A percentile compares a stretch with the other conserved stretches of the same genome.
Conservation (phyloP, 2,329 filamentous ascomycete genomes). For the Colletotrichum sojae region DNA sequence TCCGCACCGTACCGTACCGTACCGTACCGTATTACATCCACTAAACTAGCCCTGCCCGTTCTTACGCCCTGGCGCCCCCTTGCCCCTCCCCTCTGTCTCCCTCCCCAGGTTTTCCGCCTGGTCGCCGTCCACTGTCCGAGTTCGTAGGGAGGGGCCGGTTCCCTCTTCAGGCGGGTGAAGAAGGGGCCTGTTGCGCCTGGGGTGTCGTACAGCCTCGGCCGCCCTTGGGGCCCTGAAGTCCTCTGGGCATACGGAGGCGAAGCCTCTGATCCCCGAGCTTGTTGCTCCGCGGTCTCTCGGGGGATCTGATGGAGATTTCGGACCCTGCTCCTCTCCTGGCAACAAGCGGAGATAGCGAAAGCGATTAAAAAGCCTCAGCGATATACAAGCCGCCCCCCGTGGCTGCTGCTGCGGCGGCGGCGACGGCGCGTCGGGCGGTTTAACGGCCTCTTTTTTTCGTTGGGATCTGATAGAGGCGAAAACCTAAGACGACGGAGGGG, state of each 20-base stretch:
- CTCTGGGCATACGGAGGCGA: conserved; percentile 8
- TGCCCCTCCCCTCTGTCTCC: too few species aligned
- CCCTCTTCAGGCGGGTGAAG: conserved; percentile 10
- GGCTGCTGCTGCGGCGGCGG: neutral
- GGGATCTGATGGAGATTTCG: neutral
- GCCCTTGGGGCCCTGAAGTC: neutral
- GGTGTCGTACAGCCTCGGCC: neutral
- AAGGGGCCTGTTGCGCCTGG: neutral
- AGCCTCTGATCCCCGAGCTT: conserved; percentile 9
- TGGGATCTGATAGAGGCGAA: neutral
- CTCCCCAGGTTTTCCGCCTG: conserved; percentile 21
- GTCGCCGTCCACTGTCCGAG: neutral
- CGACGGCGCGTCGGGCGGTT: neutral
- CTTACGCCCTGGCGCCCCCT: too few species aligned
- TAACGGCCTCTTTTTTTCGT: conserved; percentile 4
- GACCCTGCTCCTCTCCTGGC: neutral
- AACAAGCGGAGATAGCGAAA: neutral
- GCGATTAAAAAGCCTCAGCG: neutral
- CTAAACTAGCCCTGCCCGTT: too few species aligned
- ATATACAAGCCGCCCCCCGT: too few species aligned
- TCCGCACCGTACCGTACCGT: too few species aligned
- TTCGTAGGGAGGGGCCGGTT: neutral
- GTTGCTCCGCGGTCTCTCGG: conserved; percentile 13
- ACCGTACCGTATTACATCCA: too few species aligned
- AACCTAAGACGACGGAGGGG: neutral